Evolutionary conservation across 1,284 basidiomycete species (phyloP).

Genomic region (Naganishia cerealis): DNA sequence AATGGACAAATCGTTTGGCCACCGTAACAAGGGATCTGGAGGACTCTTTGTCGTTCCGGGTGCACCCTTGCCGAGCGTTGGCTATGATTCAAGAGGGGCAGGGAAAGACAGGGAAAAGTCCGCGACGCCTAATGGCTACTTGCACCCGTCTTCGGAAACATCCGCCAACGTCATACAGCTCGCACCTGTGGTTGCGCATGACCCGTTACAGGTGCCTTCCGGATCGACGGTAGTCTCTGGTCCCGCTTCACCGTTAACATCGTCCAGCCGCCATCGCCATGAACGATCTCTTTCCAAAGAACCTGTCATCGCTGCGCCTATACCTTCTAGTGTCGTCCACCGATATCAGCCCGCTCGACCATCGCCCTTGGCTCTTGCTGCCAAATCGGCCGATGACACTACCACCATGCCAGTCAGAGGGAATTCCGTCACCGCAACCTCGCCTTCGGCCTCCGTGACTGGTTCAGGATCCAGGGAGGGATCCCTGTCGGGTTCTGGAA

Average conservation of each 20-base stretch:
- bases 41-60: not conserved
- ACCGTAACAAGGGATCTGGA: not conserved
- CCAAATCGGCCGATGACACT: slow-evolving; percentile 5
- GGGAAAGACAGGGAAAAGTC: not conserved
- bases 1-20: slow-evolving; percentile 3
- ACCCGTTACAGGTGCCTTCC: not conserved
- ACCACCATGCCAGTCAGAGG: not conserved
- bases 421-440: not conserved
- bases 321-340: slow-evolving; percentile 9
- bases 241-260: not conserved
- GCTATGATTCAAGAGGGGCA: not conserved
- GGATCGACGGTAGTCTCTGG: slow-evolving; percentile 1
- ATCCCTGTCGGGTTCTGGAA: slow-evolving; percentile 6
- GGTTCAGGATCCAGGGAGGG: slow-evolving; percentile 21
- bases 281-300: slow-evolving; percentile 28
- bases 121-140: no score
- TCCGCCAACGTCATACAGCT: not conserved
- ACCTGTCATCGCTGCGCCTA: slow-evolving; percentile 5
- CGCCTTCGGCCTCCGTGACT: slow-evolving; percentile 2
- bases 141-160: not conserved
- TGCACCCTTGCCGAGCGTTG: not conserved
- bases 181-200: not conserved
- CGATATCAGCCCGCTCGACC: slow-evolving; percentile 50
- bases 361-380: slow-evolving; percentile 44
- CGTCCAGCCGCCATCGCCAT: slow-evolving; percentile 5